Conservation (phyloP, 495 filamentous ascomycete genomes). For the Penicillium bovifimosum region DNA sequence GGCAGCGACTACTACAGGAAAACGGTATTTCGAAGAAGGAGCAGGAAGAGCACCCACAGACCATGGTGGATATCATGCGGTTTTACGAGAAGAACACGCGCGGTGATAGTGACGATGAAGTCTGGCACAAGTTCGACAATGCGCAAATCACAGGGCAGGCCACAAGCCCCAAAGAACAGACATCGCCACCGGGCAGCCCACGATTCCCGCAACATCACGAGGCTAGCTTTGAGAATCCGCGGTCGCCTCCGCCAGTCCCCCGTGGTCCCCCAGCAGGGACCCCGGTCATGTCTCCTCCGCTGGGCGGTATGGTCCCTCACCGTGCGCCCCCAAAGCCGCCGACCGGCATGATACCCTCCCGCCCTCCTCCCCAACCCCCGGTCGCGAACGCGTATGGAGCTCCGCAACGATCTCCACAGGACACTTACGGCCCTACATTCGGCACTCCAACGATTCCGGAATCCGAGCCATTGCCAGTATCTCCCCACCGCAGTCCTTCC, state of each 20-base stretch:
- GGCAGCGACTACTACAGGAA: constrained; percentile 91
- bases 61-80: constrained; percentile 87
- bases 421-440: constrained; percentile 22
- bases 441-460: constrained; percentile 37
- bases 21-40: constrained; percentile 95
- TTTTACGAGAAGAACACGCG: constrained; percentile 94
- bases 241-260: constrained; percentile 87
- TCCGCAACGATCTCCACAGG: constrained; percentile 20
- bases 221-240: constrained; percentile 94
- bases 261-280: constrained; percentile 36
- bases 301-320: constrained; percentile 37
- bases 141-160: constrained; percentile 54
- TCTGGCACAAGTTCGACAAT: constrained; percentile 94
- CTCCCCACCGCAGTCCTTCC: constrained; percentile 38
- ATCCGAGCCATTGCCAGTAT: constrained; percentile 54
- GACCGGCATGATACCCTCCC: constrained; percentile 32
- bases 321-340: constrained; percentile 44
- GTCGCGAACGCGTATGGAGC: constrained; percentile 21
- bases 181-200: constrained; percentile 77
- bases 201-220: constrained; percentile 88
- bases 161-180: constrained; percentile 1
- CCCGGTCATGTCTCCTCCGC: constrained; percentile 27
- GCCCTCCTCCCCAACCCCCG: constrained; percentile 50
- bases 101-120: constrained; percentile 71
- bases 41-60: constrained; percentile 90